Evolutionary conservation across 2,329 filamentous ascomycete genomes (phyloP).

Genomic region (Colletotrichum chrysophilum): DNA sequence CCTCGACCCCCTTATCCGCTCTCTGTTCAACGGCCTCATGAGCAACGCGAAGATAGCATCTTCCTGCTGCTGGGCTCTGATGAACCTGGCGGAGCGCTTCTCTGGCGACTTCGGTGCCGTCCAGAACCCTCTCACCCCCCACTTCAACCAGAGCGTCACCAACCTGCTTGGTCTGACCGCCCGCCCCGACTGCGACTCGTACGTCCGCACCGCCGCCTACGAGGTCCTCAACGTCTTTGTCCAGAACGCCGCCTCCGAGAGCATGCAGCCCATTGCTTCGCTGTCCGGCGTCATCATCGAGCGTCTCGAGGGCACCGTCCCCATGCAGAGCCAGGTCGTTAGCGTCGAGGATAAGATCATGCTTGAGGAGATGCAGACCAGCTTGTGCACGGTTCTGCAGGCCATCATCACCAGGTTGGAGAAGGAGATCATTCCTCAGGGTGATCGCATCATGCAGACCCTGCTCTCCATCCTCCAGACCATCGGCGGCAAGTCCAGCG

Average conservation of each 20-base stretch:
- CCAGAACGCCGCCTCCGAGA: constrained; percentile 87
- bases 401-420: constrained; percentile 91
- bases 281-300: constrained; percentile 89
- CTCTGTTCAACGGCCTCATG: constrained; percentile 87
- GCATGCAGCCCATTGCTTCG: constrained; percentile 77
- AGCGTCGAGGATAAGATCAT: constrained; percentile 97
- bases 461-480: constrained; percentile 81
- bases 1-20: constrained; percentile 82
- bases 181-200: constrained; percentile 80
- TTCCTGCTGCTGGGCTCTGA: constrained; percentile 98
- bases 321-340: constrained; percentile 90
- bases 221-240: constrained; percentile 97
- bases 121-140: constrained; percentile 83
- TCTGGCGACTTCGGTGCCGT: constrained; percentile 80
- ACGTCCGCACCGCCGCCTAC: constrained; percentile 93
- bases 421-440: constrained; percentile 86
- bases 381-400: constrained; percentile 88
- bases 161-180: constrained; percentile 87
- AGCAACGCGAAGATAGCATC: constrained; percentile 96
- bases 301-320: constrained; percentile 87
- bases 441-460: constrained; percentile 92
- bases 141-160: constrained; percentile 91
- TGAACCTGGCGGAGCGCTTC: constrained; percentile 97
- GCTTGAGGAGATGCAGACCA: constrained; percentile 97
- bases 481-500: constrained; percentile 84